phyloP scores from a whole-genome alignment of 306 rosid species.

The Urtica urens region DNA sequence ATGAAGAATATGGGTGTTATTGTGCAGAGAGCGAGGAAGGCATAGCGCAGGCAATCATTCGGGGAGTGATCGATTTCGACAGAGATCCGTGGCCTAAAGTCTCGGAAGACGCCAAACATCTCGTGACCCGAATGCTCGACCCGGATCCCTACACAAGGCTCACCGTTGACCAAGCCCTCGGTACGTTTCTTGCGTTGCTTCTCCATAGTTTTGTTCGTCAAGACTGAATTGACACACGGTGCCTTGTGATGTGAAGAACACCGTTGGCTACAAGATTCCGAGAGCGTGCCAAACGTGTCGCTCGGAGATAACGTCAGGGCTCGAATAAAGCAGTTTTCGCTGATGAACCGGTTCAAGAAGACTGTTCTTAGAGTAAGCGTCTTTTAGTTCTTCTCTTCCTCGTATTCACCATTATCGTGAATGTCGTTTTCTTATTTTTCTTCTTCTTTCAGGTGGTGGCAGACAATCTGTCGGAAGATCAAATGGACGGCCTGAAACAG shows the following conservation, averaged over 20 bases:
- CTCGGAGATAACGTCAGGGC: conserved; percentile 72
- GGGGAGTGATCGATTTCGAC: conserved; percentile 50
- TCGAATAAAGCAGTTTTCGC: conserved; percentile 79
- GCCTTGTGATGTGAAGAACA: conserved; percentile 36
- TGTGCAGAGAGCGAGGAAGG: conserved; percentile 82
- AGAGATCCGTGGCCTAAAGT: conserved; percentile 91
- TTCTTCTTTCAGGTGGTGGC: conserved; percentile 61
- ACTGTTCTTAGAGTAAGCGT: conserved; percentile 74
- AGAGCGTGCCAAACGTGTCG: conserved; percentile 40
- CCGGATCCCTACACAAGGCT: conserved; percentile 64
- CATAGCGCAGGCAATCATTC: conserved; percentile 80
- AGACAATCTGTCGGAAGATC: conserved; percentile 66
- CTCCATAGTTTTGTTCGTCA: neutral
- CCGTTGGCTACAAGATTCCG: conserved; percentile 62
- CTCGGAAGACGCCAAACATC: conserved; percentile 67
- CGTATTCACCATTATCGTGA: neutral
- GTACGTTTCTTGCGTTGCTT: conserved; percentile 27
- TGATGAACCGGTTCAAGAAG: conserved; percentile 91
- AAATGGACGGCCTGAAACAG: conserved; percentile 46
- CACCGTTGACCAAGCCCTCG: conserved; percentile 73
- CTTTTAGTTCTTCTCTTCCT: conserved; percentile 11
- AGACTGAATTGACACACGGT: neutral
- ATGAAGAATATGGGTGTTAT: conserved; percentile 2
- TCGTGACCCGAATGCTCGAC: conserved; percentile 74
- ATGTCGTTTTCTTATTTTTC: neutral